Conservation (phyloP, 129 eudicot genomes). For the sunflower (Helianthus annuus) region HanXRQr2.0-SUNRISE NC_035439.2:128178189-128178688, state of each 20-base stretch:
- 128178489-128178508: constrained; percentile 12
- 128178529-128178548: not conserved
- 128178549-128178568: not conserved
- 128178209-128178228: constrained; percentile 3
- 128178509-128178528: no score
- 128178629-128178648: constrained; percentile 57
- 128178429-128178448: not conserved
- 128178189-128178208: not conserved
- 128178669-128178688: not conserved
- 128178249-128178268: not conserved
- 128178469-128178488: not conserved
- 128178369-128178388: not conserved
- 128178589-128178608: constrained; percentile 98
- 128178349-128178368: constrained; percentile 19
- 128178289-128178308: not conserved
- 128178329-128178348: not conserved
- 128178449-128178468: not conserved
- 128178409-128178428: not conserved
- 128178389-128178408: not conserved
- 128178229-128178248: not conserved
- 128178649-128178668: constrained; percentile 5
- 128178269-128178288: not conserved
- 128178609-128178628: constrained; percentile 99
- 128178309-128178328: not conserved
- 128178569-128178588: constrained; percentile 88